Evolutionary conservation across 768 basidiomycete genomes (phyloP), one percentile per base, ranked within the genome.

Genomic region (Collybiopsis luxurians): DNA sequence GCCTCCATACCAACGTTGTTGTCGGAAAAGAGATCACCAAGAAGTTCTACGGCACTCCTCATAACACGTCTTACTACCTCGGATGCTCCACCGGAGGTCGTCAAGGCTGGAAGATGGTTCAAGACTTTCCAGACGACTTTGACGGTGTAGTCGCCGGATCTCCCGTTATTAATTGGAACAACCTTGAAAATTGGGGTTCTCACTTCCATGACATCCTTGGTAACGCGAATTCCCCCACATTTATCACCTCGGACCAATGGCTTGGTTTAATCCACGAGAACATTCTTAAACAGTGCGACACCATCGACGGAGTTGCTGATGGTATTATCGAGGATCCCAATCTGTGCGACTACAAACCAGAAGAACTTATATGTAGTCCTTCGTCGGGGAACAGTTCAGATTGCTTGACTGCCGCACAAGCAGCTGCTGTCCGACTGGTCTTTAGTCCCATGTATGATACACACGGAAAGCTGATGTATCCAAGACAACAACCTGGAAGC

Each of bases 31-130:
- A 61, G 34, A 47, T 68, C 19, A 54, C 61, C 3, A 47, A 59
- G 4, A 39, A 48, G 7, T 68, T 63, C 49, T 68, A 68, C 49
- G 60, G 59, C 40, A 26, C 38, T 2, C 21, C 45, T 3, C 55
- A 50, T 30, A 42, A 48, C 30, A 65, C 64, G 28, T 65, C 63
- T 0, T 68, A 68, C 40, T 68, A 44, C 50, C 39, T 63, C 13
- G 65, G 65, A 3, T 66, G 65, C 58, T 63, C 62, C 1, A 62
- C 59, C 3, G 65, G 64, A 11, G 65, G 65, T 19, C 61, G 65
- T 28, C 64, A 65, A 58, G 65, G 60, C 19, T 42, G 60, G 13
- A 57, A 60, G 47, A 56, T 60, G 7, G 57, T 60, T 11, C 53
- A 55, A 27, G 39, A 56, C 21, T 64, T 48, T 28, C 57, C 50